Evolutionary conservation across 257 asterid genomes (phyloP).

Genomic region (Solanum habrochaites): DNA sequence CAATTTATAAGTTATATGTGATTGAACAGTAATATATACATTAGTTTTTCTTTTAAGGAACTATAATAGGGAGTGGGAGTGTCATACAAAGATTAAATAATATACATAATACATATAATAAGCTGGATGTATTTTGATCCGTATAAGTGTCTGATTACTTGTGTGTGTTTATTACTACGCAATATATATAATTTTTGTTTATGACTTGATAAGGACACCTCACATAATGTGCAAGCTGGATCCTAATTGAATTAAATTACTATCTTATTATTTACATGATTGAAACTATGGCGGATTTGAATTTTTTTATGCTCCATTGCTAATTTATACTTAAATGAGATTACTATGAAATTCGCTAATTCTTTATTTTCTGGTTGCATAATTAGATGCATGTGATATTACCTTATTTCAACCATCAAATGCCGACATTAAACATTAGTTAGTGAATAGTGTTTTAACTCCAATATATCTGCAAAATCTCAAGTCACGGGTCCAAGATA

Average conservation of each 20-base stretch:
- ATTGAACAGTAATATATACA: not conserved
- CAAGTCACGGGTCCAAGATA: not conserved
- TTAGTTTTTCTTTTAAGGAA: not conserved
- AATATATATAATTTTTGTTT: not conserved
- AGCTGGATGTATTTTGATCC: not conserved
- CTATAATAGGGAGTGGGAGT: not conserved
- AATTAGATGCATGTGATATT: not conserved
- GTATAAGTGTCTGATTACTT: not conserved
- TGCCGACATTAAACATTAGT: not conserved
- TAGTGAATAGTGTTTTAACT: not conserved
- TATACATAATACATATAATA: not conserved
- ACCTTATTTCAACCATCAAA: not conserved
- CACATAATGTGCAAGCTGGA: not conserved
- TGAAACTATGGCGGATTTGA: not conserved
- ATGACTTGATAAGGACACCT: not conserved
- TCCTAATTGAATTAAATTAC: not conserved
- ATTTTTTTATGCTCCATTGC: not conserved
- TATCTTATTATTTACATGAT: not conserved
- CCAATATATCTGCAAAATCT: not conserved
- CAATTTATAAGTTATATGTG: not conserved
- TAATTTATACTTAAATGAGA: not conserved
- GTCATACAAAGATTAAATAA: not conserved
- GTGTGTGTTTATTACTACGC: not conserved
- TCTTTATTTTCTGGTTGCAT: not conserved
- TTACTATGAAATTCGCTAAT: not conserved